These are phyloP conservation scores for Blastobotrys elegans DNA, from an alignment of 1,139 yeast species.

Conservation along the genomic window DNA sequence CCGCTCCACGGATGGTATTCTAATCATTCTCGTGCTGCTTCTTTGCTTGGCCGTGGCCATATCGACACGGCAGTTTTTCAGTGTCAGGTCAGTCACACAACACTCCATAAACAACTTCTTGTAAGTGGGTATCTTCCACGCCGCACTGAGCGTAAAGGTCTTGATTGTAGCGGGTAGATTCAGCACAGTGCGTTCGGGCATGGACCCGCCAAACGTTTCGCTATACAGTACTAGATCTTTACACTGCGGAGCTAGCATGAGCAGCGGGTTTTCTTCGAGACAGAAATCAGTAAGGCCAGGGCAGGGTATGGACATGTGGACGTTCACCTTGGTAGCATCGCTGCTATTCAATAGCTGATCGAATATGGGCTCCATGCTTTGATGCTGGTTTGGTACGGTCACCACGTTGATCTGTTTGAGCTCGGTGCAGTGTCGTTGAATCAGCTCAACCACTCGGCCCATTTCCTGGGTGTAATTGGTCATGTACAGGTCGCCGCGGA, in stretches of 20 bases:
- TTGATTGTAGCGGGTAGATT: neutral
- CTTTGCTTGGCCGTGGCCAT: neutral
- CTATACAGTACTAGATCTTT: neutral
- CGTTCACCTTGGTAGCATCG: neutral
- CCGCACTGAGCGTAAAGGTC: neutral
- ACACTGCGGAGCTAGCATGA: neutral
- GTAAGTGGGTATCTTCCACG: neutral
- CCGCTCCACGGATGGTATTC: neutral
- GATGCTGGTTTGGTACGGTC: neutral
- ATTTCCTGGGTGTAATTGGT: neutral
- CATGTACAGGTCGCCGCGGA: neutral
- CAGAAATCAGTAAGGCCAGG: neutral
- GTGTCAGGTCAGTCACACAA: neutral
- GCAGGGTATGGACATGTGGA: neutral
- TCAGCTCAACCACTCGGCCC: neutral
- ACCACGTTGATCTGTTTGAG: neutral
- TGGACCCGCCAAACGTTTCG: neutral
- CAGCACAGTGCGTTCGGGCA: neutral
- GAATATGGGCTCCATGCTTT: neutral
- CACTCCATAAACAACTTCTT: neutral
- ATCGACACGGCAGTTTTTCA: neutral
- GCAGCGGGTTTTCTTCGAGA: neutral
- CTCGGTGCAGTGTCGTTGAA: neutral
- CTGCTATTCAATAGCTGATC: neutral
- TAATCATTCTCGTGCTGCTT: neutral